Evolutionary conservation across 1,284 basidiomycete genomes (phyloP).

Genomic region (Exobasidium rhododendri): DNA sequence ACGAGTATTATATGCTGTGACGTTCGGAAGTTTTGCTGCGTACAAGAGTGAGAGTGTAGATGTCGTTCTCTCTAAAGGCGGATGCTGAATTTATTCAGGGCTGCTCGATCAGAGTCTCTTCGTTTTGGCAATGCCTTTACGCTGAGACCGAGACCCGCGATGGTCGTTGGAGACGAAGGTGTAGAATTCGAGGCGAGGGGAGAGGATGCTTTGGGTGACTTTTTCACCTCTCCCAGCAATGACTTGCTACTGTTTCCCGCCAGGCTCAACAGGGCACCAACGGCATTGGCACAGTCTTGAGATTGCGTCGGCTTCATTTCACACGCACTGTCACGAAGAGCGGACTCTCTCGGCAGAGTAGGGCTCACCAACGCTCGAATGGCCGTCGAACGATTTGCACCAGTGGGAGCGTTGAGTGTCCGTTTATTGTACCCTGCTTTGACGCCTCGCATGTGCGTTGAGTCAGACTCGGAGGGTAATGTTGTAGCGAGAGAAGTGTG

Average conservation of each 20-base stretch:
- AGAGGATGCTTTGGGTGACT: background rate
- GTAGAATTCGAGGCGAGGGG: background rate
- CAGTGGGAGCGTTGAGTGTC: background rate
- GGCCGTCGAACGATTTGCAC: background rate
- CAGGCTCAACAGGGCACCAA: conserved; percentile 8
- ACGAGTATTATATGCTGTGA: too few relatives aligned
- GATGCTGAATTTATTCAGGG: conserved; percentile 12
- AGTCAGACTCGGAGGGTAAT: background rate
- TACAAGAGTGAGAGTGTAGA: background rate
- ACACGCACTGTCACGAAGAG: conserved; percentile 6
- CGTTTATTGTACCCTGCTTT: background rate
- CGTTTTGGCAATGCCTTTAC: background rate
- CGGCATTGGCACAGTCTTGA: conserved; percentile 4
- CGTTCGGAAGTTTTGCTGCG: background rate
- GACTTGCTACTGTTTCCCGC: background rate
- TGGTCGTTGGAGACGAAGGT: background rate
- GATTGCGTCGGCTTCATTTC: conserved; percentile 6
- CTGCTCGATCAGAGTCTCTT: conserved; percentile 6
- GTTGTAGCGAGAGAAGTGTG: background rate
- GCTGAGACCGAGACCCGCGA: conserved; percentile 1
- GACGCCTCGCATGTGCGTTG: background rate
- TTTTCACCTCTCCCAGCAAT: background rate
- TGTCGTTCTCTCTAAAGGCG: conserved; percentile 1
- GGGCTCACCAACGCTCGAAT: conserved; percentile 9
- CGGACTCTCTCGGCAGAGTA: conserved; percentile 8